Conservation (phyloP, 2,329 filamentous ascomycete species). For the Bipolaris oryzae region DNA sequence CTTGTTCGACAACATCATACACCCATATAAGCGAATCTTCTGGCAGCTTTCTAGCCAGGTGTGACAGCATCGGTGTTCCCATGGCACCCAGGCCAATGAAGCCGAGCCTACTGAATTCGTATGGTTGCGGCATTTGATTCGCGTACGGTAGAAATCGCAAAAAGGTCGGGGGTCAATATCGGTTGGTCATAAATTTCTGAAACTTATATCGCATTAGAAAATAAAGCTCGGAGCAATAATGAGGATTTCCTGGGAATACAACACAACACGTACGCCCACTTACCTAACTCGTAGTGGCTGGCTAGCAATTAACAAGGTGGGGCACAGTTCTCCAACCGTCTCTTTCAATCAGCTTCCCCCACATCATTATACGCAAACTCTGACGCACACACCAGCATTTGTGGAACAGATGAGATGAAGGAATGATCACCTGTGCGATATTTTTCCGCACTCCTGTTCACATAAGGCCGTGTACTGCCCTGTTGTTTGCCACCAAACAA, state of each 20-base stretch:
- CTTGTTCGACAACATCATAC: slow-evolving; percentile 55
- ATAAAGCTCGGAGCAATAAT: neutral
- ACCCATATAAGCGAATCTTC: slow-evolving; percentile 53
- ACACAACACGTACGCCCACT: neutral
- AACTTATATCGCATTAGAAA: too few relatives aligned
- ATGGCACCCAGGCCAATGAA: slow-evolving; percentile 64
- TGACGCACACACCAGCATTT: neutral
- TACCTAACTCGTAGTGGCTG: neutral
- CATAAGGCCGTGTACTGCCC: too few relatives aligned
- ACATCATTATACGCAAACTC: neutral
- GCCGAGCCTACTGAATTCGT: slow-evolving; percentile 45
- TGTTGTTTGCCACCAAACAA: neutral
- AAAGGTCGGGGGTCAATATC: neutral
- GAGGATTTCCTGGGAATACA: neutral
- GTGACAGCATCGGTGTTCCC: slow-evolving; percentile 60
- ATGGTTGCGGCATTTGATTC: slow-evolving; percentile 28
- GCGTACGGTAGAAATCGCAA: neutral
- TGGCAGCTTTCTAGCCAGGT: slow-evolving; percentile 57
- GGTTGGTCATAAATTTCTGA: neutral
- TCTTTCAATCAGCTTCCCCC: neutral
- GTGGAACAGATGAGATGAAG: neutral
- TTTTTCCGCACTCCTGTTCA: neutral
- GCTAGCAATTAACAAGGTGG: slow-evolving; percentile 12
- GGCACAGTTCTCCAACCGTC: slow-evolving; percentile 17
- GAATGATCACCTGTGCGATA: neutral